Evolutionary conservation across 2,329 filamentous ascomycete genomes (phyloP), one percentile per base, ranked within the genome.

Genomic region (Aureobasidium sp.): DNA sequence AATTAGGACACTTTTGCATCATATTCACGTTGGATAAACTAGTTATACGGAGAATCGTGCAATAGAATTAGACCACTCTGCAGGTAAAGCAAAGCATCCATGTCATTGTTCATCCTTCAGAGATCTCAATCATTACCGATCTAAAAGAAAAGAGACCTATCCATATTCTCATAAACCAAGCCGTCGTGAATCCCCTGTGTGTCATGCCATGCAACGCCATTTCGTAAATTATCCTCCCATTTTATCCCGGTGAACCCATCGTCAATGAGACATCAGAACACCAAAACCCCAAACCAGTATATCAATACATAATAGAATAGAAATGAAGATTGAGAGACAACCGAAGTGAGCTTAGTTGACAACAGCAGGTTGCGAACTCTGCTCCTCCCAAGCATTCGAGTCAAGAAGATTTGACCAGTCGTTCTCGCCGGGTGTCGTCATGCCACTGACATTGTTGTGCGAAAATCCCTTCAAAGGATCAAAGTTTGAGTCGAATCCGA

Each of bases 351-450:
- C 43, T 59, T 17, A 59, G 41, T 53, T 56, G 12, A 39, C 55
- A 53, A 20, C 27, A 5, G 55, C 39, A 17, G 52, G 15, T 44
- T 65, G 59, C 37, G 62, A 65, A 15, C 51, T 60, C 29, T 59
- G 44, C 27, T 67, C 65, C 24, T 67, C 66, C 63, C 65, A 67
- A 20, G 43, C 61, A 32, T 66, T 67, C 26, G 63, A 67, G 29
- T 70, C 66, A n/a, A 71, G 65, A n/a, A 71, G 65, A 48, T 61
- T 68, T n/a, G 65, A 50, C 68, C 68, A 71, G n/a, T 71, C 69
- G 12, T 65, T 63, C 44, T 67, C 65, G 37, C 55, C 65, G 62
- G 36, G 65, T 63, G 68, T 68, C 0, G 65, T 69, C 10, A 69
- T 63, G 1, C 67, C 65, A n/a, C 66, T 69, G 5, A 52, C 34